Evolutionary conservation across 1,139 yeast genomes (phyloP).

Genomic region (Zygoascus hellenicus): DNA sequence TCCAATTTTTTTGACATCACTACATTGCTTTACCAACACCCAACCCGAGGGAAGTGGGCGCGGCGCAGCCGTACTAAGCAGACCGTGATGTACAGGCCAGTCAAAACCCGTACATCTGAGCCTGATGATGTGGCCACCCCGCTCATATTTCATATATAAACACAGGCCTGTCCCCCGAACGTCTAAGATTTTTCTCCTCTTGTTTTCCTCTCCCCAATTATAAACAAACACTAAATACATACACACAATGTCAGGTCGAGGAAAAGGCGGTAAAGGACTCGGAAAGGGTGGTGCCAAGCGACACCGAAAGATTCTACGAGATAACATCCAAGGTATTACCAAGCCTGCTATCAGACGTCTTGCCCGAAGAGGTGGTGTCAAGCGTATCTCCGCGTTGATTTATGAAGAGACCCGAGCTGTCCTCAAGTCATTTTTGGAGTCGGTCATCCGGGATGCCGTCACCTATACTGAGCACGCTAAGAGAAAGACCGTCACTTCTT

Average conservation of each 20-base stretch:
- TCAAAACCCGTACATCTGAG: slow-evolving; percentile 5
- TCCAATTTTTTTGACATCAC: slow-evolving; percentile 3
- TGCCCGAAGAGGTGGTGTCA: slow-evolving; percentile 99
- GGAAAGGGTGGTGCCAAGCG: slow-evolving; percentile 99
- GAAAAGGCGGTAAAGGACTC: slow-evolving; percentile 99
- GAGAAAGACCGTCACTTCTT: slow-evolving; percentile 99
- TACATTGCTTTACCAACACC: background rate
- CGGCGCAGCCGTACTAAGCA: too few species aligned
- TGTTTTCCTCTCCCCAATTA: background rate
- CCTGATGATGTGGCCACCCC: slow-evolving; percentile 10
- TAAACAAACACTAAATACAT: slow-evolving; percentile 7
- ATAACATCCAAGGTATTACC: slow-evolving; percentile 99
- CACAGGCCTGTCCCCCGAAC: background rate
- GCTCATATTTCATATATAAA: slow-evolving; percentile 7
- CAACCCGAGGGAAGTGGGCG: too few species aligned
- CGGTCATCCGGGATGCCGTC: slow-evolving; percentile 98
- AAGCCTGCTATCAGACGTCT: slow-evolving; percentile 99
- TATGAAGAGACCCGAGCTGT: slow-evolving; percentile 99
- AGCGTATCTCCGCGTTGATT: slow-evolving; percentile 98
- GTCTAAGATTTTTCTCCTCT: background rate
- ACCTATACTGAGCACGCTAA: slow-evolving; percentile 99
- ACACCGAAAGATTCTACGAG: slow-evolving; percentile 99
- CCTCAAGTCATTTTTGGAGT: slow-evolving; percentile 91
- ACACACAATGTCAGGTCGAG: slow-evolving; percentile 92
- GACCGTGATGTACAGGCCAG: slow-evolving; percentile 3